These are phyloP conservation scores for Verticillium longisporum DNA, from an alignment of 2,329 filamentous ascomycete genomes.

Conservation along the genomic window DNA sequence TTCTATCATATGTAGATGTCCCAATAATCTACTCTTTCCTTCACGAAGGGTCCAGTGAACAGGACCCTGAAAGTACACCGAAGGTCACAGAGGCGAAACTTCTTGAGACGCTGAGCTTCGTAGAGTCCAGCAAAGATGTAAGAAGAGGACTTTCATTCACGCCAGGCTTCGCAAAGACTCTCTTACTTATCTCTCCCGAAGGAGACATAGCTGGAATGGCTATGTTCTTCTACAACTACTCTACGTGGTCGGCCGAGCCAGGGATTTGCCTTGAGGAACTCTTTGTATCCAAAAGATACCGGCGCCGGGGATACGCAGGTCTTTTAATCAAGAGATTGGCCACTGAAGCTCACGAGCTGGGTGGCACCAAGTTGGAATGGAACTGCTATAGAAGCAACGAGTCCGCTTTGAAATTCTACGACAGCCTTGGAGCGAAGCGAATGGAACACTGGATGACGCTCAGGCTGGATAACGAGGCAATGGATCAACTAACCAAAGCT, in stretches of 20 bases:
- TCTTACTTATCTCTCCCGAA: constrained; percentile 3
- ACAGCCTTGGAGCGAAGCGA: constrained; percentile 6
- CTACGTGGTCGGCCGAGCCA: constrained; percentile 7
- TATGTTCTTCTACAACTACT: constrained; percentile 10
- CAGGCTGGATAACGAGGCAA: not conserved
- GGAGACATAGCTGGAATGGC: constrained; percentile 5
- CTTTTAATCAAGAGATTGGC: constrained; percentile 6
- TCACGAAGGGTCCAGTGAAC: not conserved
- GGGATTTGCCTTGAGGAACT: constrained; percentile 10
- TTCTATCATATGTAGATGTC: not conserved
- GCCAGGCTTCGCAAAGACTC: constrained; percentile 1
- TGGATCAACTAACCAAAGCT: not conserved
- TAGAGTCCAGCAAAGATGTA: not conserved
- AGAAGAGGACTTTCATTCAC: not conserved
- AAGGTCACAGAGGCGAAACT: not conserved
- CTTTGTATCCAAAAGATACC: constrained; percentile 3
- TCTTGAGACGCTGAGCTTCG: not conserved
- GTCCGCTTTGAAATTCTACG: constrained; percentile 7
- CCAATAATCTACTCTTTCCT: not conserved
- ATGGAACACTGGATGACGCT: constrained; percentile 6
- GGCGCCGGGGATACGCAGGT: constrained; percentile 6
- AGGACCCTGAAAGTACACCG: not conserved
- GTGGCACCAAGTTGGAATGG: constrained; percentile 10
- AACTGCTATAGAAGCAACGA: constrained; percentile 7
- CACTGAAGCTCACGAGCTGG: not conserved